Base-by-base conservation (phyloP, 2,329 filamentous ascomycete genomes). In the Colletotrichum lini region DNA sequence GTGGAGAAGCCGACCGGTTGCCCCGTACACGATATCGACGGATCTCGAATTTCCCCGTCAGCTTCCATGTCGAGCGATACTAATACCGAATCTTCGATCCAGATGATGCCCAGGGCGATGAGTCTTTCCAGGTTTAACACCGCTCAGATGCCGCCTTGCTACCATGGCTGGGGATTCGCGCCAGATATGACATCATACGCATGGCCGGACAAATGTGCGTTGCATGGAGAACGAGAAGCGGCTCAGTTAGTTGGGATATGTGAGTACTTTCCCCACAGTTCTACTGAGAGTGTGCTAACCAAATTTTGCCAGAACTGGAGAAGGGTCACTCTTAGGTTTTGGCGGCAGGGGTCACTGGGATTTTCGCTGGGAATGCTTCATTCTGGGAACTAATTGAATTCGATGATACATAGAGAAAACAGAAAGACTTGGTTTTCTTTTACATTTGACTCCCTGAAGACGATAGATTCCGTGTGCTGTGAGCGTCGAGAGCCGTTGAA, bases 11-110 rank as follows among this genome's bases (percentile, higher is more conserved):
- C 69, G 47, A 50, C 23, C 40, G 58, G 53, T 54, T 72, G 65
- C 69, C 69, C 58, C 38, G 30, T 69, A 23, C 69, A 56, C 69
- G 65, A 59, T 47, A 42, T 26, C 69, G 58, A 35, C 69, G 69
- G 38, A 64, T 59, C 40, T n/a, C 69, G 59, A 69, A 38, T 26
- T 18, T 40, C 47, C 38, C 30, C 5, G 3, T 72, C 65, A 30
- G 30, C 62, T 38, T 69, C 69, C 3, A 21, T 63, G 57, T 62
- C 69, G 65, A 72, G 69, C 58, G 69, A 72, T 72, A 59, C 69
- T 72, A 59, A 72, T n/a, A 64, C 58, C 40, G 69, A 72, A 21
- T 63, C 10, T 59, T 71, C 59, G 2, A 64, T 47, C n/a, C 69
- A 72, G 69, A 69, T 69, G 47, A 47, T 38, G 47, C 58, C 69